Evolutionary conservation across 1,284 basidiomycete genomes (phyloP).

Genomic region (Ceraceosorus bombacis): DNA sequence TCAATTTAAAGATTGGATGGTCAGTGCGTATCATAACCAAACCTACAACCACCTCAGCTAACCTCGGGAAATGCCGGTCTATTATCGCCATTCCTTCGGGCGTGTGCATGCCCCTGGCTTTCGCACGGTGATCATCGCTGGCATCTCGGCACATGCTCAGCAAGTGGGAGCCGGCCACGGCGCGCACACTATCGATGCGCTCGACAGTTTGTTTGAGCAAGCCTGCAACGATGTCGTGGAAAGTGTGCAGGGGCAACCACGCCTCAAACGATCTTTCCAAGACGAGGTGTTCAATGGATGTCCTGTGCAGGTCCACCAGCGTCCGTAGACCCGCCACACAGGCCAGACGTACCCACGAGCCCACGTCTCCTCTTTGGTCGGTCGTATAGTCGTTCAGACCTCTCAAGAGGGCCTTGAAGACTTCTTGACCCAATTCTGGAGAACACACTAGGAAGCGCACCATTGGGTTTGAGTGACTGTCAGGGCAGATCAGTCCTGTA

Average conservation of each 20-base stretch:
- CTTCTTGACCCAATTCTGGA: not conserved
- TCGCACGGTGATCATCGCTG: not conserved
- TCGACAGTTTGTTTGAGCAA: conserved; percentile 84
- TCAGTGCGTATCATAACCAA: not conserved
- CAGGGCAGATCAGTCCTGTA: no score
- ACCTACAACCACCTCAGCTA: not conserved
- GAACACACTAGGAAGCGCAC: no score
- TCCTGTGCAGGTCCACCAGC: conserved; percentile 19
- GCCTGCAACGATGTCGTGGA: conserved; percentile 50
- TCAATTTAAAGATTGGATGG: not conserved
- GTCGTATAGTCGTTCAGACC: conserved; percentile 82
- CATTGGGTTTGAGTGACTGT: no score
- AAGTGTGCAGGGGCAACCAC: conserved; percentile 8
- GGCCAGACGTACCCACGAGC: conserved; percentile 84
- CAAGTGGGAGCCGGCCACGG: conserved; percentile 3
- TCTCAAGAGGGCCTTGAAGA: conserved; percentile 49
- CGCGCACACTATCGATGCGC: conserved; percentile 59
- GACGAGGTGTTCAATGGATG: not conserved
- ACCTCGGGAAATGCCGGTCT: not conserved
- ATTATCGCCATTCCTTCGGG: conserved; percentile 1
- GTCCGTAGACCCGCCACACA: conserved; percentile 59
- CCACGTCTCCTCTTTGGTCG: conserved; percentile 92
- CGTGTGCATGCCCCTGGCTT: not conserved
- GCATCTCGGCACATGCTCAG: conserved; percentile 49
- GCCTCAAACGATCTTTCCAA: not conserved